These are phyloP conservation scores for Quercus aquifolioides DNA, from an alignment of 306 rosid genomes.

Conservation along the genomic window DNA sequence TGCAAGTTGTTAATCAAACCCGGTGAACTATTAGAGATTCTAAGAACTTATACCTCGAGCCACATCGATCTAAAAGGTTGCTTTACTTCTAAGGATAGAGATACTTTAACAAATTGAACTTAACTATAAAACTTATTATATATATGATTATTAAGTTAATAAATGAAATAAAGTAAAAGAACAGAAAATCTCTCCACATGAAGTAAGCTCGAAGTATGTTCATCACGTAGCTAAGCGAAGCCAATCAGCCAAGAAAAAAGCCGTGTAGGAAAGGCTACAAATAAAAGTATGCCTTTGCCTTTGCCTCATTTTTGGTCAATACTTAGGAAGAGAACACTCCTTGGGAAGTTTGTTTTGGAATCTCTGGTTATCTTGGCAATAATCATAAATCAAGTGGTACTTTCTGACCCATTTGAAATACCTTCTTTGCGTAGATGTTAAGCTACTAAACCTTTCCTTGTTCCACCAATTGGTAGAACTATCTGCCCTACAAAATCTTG, in stretches of 20 bases:
- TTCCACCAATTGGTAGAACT: conserved; percentile 81
- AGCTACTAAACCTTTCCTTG: conserved; percentile 38
- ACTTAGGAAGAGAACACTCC: conserved; percentile 86
- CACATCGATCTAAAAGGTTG: not conserved
- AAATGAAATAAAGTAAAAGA: not conserved
- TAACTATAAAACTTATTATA: not conserved
- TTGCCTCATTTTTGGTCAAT: conserved; percentile 32
- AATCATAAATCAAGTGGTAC: conserved; percentile 75
- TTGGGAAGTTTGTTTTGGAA: conserved; percentile 73
- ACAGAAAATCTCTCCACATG: not conserved
- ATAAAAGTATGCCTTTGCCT: not conserved
- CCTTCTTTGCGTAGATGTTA: conserved; percentile 55
- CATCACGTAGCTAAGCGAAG: not conserved
- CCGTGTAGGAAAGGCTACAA: not conserved
- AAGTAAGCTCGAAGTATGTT: not conserved
- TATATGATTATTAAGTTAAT: not conserved
- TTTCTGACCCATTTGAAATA: conserved; percentile 83
- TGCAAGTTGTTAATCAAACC: too few relatives aligned
- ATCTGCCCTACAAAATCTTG: conserved; percentile 74
- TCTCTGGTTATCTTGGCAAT: conserved; percentile 64
- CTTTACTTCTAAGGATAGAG: conserved; percentile 30
- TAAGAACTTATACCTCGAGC: not conserved
- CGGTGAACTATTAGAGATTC: too few relatives aligned
- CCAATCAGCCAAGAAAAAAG: not conserved
- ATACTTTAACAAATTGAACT: conserved; percentile 7